These are phyloP conservation scores for Diaporthe sp. DNA, from an alignment of 2,329 filamentous ascomycete species.

Conservation along the genomic window DNA sequence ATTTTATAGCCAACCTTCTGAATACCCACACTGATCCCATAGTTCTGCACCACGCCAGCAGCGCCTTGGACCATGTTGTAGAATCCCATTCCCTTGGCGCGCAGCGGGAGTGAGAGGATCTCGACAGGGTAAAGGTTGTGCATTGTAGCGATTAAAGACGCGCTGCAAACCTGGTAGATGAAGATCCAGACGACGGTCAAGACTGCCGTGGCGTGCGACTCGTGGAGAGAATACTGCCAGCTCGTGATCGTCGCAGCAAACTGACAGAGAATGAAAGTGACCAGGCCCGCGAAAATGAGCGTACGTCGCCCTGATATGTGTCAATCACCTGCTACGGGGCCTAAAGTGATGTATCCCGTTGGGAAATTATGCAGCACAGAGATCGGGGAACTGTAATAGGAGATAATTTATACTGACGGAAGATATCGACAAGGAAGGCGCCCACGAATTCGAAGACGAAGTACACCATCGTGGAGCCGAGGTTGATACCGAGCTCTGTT, in stretches of 20 bases:
- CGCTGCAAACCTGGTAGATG: slow-evolving; percentile 61
- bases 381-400: no score
- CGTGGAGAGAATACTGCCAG: slow-evolving; percentile 56
- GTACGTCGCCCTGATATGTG: slow-evolving; percentile 50
- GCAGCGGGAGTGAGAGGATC: slow-evolving; percentile 57
- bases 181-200: slow-evolving; percentile 63
- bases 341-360: no score
- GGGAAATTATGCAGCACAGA: no score
- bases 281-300: slow-evolving; percentile 58
- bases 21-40: slow-evolving; percentile 63
- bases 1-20: slow-evolving; percentile 63
- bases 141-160: slow-evolving; percentile 61
- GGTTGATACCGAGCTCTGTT: slow-evolving; percentile 55
- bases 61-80: slow-evolving; percentile 60
- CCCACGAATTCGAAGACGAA: slow-evolving; percentile 61
- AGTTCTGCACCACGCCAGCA: slow-evolving; percentile 58
- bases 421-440: slow-evolving; percentile 57
- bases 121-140: slow-evolving; percentile 62
- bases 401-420: slow-evolving; percentile 41
- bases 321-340: no score
- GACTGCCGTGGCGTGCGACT: slow-evolving; percentile 51
- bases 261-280: slow-evolving; percentile 59
- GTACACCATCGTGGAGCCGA: slow-evolving; percentile 59
- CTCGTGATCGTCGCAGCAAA: slow-evolving; percentile 61
- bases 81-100: slow-evolving; percentile 60